Base-by-base conservation (phyloP, 1,284 basidiomycete genomes). In the Malassezia sp. region DNA sequence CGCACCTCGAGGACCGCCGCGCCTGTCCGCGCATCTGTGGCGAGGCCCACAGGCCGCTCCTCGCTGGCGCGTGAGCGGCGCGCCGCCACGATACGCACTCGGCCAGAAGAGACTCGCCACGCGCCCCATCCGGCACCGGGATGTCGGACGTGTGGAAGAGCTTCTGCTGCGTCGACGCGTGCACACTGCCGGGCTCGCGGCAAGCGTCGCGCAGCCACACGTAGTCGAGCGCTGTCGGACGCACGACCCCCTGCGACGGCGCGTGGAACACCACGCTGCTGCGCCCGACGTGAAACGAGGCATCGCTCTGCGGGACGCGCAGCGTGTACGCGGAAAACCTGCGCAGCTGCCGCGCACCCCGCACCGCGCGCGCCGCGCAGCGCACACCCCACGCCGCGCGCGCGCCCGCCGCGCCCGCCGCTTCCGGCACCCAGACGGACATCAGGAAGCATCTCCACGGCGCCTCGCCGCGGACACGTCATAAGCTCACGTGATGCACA, bases 141-240 rank as follows among this genome's bases (percentile, higher is more conserved):
- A 73, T 56, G 48, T 72, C 71, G 23, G 61, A 84, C 0, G 83
- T 79, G 38, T 78, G 73, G 63, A 82, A 81, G 1, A 87, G 74
- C 54, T 84, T 85, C 71, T 89, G 85, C 9, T 72, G 73, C 0
- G 82, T 85, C n/a, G 78, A 76, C 0, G 81, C 78, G 61, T 89
- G 81, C 5, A 86, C 73, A 49, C 81, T 59, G 6, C 45, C 84
- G 7, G 72, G 61, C 53, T 79, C 79, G 28, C 73, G 73, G 56
- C 80, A 81, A 0, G 76, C 72, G 58, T 82, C 80, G 17, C 79
- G 74, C 4, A 82, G 74, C 61, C 64, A 72, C 28, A 71, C 49
- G 29, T 62, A 56, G 45, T 65, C 63, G 28, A 65, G 53, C 12
- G 41, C 50, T 38, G 60, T 61, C 5, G 60, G 49, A 24, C 53